Base-by-base conservation (phyloP, 441 rosid species). In the Biscutella laevigata region DNA sequence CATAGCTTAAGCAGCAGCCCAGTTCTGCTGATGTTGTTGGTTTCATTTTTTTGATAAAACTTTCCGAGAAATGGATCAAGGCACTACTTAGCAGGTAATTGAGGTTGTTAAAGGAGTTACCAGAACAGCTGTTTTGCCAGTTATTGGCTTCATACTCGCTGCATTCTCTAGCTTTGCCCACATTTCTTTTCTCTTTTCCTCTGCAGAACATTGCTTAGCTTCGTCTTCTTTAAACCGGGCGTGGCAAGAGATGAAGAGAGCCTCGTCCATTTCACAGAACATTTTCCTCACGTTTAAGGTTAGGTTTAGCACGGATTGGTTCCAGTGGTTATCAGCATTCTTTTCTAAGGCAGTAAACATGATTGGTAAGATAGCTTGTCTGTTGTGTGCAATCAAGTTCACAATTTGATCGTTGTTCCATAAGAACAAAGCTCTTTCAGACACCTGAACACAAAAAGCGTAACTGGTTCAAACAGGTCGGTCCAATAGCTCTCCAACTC, bases 391-490 rank as follows among this genome's bases (percentile, higher is more conserved):
- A 30, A 82, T 75, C 69, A 86, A 67, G 74, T 78, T 77, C 21
- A 84, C 79, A 4, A 86, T 76, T 65, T 89, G 97, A 71, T 84
- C 97, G 1, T 89, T 89, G 82, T 84, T 89, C 97, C 95, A 89
- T 51, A 86, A 66, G 72, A 89, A 81, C 12, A 89, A 74, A 44
- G 95, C 82, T 66, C 95, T 81, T 76, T 90, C 97, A 13, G 97
- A 88, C 33, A 89, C 95, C 97, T 89, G 80, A 33, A 27, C 58
- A 67, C 39, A 66, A 25, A 4, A 46, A 32, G 0, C 29, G 6
- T 28, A 29, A 28, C 21, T 5, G 13, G 35, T 53, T 32, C 12
- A 19, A 35, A n/a, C n/a, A n/a, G n/a, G n/a, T n/a, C n/a, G n/a
- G n/a, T n/a, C n/a, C n/a, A n/a, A n/a, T n/a, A n/a, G n/a, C n/a